Percentiles rank a stretch among this genome's conserved stretches.
Conservation (phyloP, 1,284 basidiomycete genomes). For the Apiotrichum akiyoshidainum region DNA sequence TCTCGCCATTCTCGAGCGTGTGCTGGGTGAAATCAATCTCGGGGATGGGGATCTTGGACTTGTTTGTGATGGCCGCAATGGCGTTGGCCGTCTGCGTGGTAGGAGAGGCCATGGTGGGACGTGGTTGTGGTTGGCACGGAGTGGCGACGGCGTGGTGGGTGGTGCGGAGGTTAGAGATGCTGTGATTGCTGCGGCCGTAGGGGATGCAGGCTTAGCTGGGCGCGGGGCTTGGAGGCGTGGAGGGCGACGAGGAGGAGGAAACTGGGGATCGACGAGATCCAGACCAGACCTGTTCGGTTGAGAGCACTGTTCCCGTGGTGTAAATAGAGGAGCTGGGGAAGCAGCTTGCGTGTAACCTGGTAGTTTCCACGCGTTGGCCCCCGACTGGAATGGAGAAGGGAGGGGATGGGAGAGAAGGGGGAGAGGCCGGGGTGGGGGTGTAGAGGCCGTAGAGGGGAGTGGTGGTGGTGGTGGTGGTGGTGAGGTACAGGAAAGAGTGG, state of each 20-base stretch:
- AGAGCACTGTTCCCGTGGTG: not conserved
- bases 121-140: not conserved
- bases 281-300: not conserved
- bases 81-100: conserved; percentile 46
- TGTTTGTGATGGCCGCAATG: conserved; percentile 45
- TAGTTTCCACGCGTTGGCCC: not conserved
- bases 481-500: too few species aligned
- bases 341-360: not conserved
- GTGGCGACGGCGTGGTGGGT: not conserved
- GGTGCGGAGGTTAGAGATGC: conserved; percentile 2
- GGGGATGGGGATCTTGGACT: conserved; percentile 55
- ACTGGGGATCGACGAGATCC: not conserved
- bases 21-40: conserved; percentile 86
- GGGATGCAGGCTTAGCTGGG: not conserved
- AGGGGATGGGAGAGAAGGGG: not conserved
- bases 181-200: not conserved
- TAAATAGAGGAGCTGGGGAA: not conserved
- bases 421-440: too few species aligned
- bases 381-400: not conserved
- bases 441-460: too few species aligned
- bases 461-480: too few species aligned
- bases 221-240: not conserved
- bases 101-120: conserved; percentile 37
- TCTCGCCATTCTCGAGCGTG: conserved; percentile 78
- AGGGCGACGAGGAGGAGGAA: not conserved